phyloP scores from a whole-genome alignment of 108 stramenopile species.

The Cyclotella atomus region DNA sequence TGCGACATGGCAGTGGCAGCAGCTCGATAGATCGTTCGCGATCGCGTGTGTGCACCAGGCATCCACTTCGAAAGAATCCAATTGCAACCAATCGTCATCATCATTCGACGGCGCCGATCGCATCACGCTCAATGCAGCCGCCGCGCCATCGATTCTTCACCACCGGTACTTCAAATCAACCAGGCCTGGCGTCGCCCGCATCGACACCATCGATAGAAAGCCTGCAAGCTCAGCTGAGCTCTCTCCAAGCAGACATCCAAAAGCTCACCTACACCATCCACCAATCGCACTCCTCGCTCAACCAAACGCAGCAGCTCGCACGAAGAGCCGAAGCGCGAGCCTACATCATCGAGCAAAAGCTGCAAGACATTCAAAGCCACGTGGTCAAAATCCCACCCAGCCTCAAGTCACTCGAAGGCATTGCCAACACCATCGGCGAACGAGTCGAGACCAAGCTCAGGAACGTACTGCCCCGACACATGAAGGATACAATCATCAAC shows the following conservation, averaged over 20 bases:
- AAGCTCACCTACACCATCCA: conserved; percentile 41
- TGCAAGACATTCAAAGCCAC: conserved; percentile 41
- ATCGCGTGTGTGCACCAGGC: too few species aligned
- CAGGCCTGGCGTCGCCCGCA: too few species aligned
- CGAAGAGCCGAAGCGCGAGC: conserved; percentile 42
- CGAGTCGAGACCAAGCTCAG: conserved; percentile 14
- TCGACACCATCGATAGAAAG: neutral
- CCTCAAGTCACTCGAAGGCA: conserved; percentile 17
- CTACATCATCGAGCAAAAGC: conserved; percentile 46
- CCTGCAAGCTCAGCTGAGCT: conserved; percentile 9
- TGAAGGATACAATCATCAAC: neutral
- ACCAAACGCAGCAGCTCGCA: conserved; percentile 25
- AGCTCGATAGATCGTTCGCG: too few species aligned
- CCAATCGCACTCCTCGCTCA: conserved; percentile 27
- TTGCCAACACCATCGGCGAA: conserved; percentile 19
- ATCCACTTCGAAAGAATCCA: too few species aligned
- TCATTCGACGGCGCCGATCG: too few species aligned
- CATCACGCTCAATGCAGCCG: too few species aligned
- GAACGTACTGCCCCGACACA: neutral
- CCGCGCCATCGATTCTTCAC: too few species aligned
- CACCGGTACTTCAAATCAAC: too few species aligned
- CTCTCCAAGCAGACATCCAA: conserved; percentile 25
- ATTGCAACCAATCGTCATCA: too few species aligned
- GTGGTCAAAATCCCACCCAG: conserved; percentile 34
- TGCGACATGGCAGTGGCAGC: too few species aligned